Percentiles rank a stretch among this genome's conserved stretches.
Evolutionary conservation across 2,329 filamentous ascomycete genomes (phyloP).

Genomic region (Macroventuria anomochaeta): DNA sequence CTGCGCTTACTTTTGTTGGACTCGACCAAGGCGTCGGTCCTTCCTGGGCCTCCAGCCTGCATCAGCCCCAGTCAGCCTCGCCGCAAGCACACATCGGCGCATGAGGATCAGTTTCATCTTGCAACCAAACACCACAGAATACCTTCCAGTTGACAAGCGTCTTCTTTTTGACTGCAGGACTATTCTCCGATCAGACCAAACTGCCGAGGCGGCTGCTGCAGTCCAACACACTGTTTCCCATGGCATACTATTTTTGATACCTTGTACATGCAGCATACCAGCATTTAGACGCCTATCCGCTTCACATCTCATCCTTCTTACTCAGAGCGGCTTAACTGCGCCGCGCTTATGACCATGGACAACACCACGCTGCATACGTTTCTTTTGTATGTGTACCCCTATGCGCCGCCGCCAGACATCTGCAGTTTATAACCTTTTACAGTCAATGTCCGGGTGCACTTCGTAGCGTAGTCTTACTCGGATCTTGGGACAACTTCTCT

Average conservation of each 20-base stretch:
- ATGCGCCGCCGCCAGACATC: constrained; percentile 20
- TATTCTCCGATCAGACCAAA: constrained; percentile 29
- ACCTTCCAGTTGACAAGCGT: constrained; percentile 31
- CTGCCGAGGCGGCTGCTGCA: constrained; percentile 34
- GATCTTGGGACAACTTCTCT: constrained; percentile 95
- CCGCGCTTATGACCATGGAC: constrained; percentile 40
- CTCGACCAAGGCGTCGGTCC: constrained; percentile 6
- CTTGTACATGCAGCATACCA: constrained; percentile 19
- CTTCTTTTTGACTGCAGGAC: constrained; percentile 20
- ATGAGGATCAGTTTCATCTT: constrained; percentile 38
- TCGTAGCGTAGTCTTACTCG: constrained; percentile 78
- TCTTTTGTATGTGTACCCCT: constrained; percentile 47
- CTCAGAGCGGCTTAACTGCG: constrained; percentile 37
- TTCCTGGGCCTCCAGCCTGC: constrained; percentile 25
- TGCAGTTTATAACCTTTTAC: constrained; percentile 30
- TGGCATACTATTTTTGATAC: constrained; percentile 43
- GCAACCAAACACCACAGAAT: constrained; percentile 27
- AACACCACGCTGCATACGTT: constrained; percentile 72
- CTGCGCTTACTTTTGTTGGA: constrained; percentile 26
- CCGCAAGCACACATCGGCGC: constrained; percentile 33
- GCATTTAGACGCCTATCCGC: constrained; percentile 38
- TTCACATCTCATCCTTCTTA: constrained; percentile 33
- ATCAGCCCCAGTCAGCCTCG: constrained; percentile 39
- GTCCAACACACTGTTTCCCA: constrained; percentile 29
- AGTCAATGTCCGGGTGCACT: constrained; percentile 54